These are phyloP conservation scores for Calonectria hongkongensis DNA, from an alignment of 2,329 filamentous ascomycete genomes.

Conservation along the genomic window DNA sequence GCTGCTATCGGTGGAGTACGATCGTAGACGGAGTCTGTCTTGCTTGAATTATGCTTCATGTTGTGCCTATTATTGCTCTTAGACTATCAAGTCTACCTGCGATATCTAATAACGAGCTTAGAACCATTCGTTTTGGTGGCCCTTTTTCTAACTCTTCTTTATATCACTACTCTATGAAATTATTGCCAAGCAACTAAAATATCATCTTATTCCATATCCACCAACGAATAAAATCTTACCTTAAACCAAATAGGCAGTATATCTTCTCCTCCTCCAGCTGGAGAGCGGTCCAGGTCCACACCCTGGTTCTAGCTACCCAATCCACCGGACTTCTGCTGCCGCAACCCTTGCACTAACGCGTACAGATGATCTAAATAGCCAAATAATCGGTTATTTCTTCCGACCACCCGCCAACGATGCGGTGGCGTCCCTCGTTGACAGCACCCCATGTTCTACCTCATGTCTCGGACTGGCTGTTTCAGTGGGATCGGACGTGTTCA, in stretches of 20 bases:
- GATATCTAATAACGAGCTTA: neutral
- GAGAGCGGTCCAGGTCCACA: slow-evolving; percentile 1
- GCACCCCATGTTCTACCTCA: neutral
- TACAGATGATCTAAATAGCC: slow-evolving; percentile 3
- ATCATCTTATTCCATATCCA: neutral
- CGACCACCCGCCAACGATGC: slow-evolving; percentile 21
- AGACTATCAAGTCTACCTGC: neutral
- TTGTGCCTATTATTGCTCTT: neutral
- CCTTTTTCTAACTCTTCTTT: neutral
- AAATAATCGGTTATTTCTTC: slow-evolving; percentile 19
- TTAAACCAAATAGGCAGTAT: neutral
- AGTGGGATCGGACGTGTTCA: neutral
- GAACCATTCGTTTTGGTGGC: neutral
- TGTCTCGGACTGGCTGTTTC: slow-evolving; percentile 6
- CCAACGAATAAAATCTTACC: neutral
- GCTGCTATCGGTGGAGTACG: too few species aligned
- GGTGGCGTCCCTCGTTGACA: neutral
- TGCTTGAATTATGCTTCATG: neutral
- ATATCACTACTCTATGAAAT: neutral
- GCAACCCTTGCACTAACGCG: slow-evolving; percentile 24
- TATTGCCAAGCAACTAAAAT: neutral
- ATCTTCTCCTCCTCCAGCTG: neutral
- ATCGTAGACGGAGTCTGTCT: too few species aligned
- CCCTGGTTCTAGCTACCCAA: slow-evolving; percentile 10
- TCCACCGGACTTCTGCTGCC: slow-evolving; percentile 23